phyloP scores from a whole-genome alignment of 768 basidiomycete species.

The Chalciporus sphaerocephalus region DNA sequence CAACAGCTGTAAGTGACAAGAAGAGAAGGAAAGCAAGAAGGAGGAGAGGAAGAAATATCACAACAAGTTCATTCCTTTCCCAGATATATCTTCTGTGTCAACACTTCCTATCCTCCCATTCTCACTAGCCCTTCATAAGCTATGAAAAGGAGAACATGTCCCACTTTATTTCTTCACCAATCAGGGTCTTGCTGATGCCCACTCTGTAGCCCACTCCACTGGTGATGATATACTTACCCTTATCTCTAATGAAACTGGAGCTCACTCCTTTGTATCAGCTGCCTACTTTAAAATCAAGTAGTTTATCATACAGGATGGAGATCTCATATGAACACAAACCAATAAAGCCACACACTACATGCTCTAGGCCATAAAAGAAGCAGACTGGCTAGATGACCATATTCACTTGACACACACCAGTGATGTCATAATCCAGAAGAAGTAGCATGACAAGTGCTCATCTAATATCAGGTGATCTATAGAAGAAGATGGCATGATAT shows the following conservation, averaged over 20 bases:
- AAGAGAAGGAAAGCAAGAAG: not conserved
- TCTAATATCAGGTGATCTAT: too few relatives aligned
- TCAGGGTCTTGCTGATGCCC: not conserved
- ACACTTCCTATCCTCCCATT: not conserved
- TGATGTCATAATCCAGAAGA: too few relatives aligned
- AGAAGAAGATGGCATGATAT: too few relatives aligned
- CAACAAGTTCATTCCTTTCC: not conserved
- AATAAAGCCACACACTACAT: not conserved
- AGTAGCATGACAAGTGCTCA: too few relatives aligned
- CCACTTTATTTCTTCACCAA: slow-evolving; percentile 4
- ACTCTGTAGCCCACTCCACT: too few relatives aligned
- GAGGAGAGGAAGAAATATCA: not conserved
- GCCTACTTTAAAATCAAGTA: not conserved
- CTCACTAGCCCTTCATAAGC: not conserved
- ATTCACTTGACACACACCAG: too few relatives aligned
- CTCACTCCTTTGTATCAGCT: not conserved
- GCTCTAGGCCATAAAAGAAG: not conserved
- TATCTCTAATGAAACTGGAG: not conserved
- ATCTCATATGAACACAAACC: not conserved
- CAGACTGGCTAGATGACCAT: not conserved
- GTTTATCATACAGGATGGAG: not conserved
- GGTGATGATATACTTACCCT: not conserved
- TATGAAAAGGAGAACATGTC: not conserved
- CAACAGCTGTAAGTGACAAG: not conserved
- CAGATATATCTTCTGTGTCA: too few relatives aligned